Percentiles rank a stretch among this genome's conserved stretches.
Evolutionary conservation across 2,329 filamentous ascomycete species (phyloP).

Genomic region (Malbranchea zuffiana): DNA sequence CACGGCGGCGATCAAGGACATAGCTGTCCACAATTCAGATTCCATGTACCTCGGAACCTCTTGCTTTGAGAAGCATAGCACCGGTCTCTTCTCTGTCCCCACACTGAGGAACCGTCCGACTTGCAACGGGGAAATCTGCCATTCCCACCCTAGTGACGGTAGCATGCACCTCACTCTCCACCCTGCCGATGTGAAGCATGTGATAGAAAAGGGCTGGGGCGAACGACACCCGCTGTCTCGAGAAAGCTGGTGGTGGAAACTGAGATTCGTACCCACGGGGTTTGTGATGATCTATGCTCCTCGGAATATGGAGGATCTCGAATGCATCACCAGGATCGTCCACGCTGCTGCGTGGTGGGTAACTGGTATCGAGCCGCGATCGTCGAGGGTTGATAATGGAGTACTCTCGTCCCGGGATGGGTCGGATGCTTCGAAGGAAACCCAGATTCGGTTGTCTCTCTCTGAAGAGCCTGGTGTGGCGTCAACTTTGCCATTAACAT

Average conservation of each 20-base stretch:
- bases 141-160: conserved; percentile 66
- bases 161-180: conserved; percentile 72
- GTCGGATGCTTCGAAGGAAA: too few relatives aligned
- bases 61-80: conserved; percentile 72
- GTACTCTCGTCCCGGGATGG: too few relatives aligned
- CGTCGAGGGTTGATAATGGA: too few relatives aligned
- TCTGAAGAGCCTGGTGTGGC: background rate
- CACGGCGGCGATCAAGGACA: conserved; percentile 41
- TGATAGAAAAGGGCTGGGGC: conserved; percentile 69
- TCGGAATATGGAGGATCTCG: conserved; percentile 55
- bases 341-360: conserved; percentile 61
- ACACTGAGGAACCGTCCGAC: conserved; percentile 17
- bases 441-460: too few relatives aligned
- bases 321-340: conserved; percentile 57
- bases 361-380: conserved; percentile 13
- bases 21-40: conserved; percentile 39
- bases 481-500: background rate
- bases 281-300: conserved; percentile 81
- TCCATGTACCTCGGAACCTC: conserved; percentile 53
- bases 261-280: conserved; percentile 58
- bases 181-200: conserved; percentile 60
- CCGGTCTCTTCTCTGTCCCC: conserved; percentile 57
- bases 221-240: conserved; percentile 48
- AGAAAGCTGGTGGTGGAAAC: conserved; percentile 53
- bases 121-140: conserved; percentile 64